Base-by-base conservation (phyloP, 495 filamentous ascomycete species). In the Penicillium dipodomyicola region DNA sequence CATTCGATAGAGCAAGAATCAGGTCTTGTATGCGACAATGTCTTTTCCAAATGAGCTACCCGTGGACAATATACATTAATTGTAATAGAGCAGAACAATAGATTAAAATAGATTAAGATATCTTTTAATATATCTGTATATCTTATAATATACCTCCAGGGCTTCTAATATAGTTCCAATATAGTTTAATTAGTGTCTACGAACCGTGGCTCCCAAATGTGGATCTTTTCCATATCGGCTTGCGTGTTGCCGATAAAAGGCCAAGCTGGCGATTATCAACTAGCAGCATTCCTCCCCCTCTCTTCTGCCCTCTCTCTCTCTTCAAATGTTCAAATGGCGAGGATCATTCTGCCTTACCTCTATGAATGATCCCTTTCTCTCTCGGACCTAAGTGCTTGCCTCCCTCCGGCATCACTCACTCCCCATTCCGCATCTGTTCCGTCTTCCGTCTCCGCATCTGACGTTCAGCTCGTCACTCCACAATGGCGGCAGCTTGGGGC, bases 211-310 rank as follows among this genome's bases (percentile, higher is more conserved):
- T 54, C 52, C 52, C 19, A 19, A 17, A 11, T 25, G 52, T 54
- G 52, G 52, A 62, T 54, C 40, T 29, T 40, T 57, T 57, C 56
- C 42, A 62, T 49, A 54, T 64, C 25, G 49, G 61, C 59, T 66
- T 64, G 63, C 65, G 65, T 54, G 63, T 64, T 64, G 58, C 60
- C 53, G 63, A 62, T 59, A 64, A 71, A 72, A 74, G 72, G 72
- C 63, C 72, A 75, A 71, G 72, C 71, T 75, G 72, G 72, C 72
- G 72, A 72, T 62, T 66, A 56, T 53, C 58, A 54, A 58, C 48
- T 49, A 54, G 14, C 54, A 53, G 60, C 60, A 50, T 65, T 51
- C 47, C 33, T 19, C 40, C 58, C 55, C 39, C 49, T 40, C 43
- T 52, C 54, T 49, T 29, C 51, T 59, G 23, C 29, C 22, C 35